Percentiles rank a stretch among this genome's conserved stretches.
Evolutionary conservation across 2,329 filamentous ascomycete genomes (phyloP).

Genomic region (Alternaria panax): DNA sequence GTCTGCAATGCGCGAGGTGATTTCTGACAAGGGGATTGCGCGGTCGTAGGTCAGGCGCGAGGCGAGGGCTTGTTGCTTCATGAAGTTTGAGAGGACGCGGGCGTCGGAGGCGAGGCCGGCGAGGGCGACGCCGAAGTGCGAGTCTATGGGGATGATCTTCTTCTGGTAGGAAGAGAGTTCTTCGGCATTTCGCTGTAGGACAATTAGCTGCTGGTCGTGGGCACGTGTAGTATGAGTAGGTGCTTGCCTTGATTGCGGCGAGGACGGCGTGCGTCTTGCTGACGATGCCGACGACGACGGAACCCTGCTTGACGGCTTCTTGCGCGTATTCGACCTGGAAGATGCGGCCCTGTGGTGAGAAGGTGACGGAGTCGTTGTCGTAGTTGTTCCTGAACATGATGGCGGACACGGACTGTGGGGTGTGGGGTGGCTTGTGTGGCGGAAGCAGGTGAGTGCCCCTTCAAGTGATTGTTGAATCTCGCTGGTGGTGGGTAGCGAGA

Average conservation of each 20-base stretch:
- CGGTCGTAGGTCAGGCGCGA: conserved; percentile 96
- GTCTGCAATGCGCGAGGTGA: conserved; percentile 91
- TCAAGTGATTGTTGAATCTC: background rate
- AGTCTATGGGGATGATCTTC: conserved; percentile 96
- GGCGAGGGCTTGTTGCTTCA: conserved; percentile 98
- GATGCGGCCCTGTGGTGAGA: conserved; percentile 98
- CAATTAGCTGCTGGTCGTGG: background rate
- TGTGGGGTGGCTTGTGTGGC: conserved; percentile 1
- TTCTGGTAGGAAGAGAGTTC: conserved; percentile 99
- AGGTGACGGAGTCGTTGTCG: conserved; percentile 99
- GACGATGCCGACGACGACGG: conserved; percentile 93
- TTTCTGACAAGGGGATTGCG: conserved; percentile 85
- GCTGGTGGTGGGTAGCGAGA: background rate
- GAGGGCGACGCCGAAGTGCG: conserved; percentile 93
- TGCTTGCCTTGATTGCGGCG: conserved; percentile 89
- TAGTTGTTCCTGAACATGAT: conserved; percentile 99
- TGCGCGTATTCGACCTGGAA: conserved; percentile 99
- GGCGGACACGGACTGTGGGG: conserved; percentile 51
- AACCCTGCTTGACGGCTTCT: conserved; percentile 98
- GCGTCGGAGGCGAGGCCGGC: conserved; percentile 97
- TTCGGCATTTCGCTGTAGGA: conserved; percentile 87
- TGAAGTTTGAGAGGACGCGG: conserved; percentile 99
- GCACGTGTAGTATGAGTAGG: background rate
- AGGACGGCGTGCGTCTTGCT: conserved; percentile 98
- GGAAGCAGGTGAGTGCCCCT: background rate